Evolutionary conservation across 2,329 filamentous ascomycete species (phyloP), one percentile per base, ranked within the genome.

Genomic region (Aureobasidium melanogenum): DNA sequence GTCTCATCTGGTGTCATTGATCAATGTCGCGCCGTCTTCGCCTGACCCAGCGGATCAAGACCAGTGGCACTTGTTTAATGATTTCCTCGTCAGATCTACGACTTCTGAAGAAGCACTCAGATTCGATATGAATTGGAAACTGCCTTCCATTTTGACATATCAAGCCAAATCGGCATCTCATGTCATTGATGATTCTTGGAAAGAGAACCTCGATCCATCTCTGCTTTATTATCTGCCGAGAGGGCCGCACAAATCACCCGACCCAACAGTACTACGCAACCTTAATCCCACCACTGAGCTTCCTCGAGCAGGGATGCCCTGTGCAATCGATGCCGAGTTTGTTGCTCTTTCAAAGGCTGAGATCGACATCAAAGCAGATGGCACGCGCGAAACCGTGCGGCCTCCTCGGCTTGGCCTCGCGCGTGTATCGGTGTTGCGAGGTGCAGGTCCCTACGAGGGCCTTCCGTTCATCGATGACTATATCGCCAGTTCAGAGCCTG

Each of bases 391-490:
- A 70, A 96, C 92, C 15, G 94, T 97, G 43, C 84, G 93, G 1
- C 94, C 94, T 0, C 92, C 88, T 64, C 91, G 92, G 32, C 90
- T 94, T 66, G 93, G 92, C 0, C 83, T 99, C 14, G 94, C 93
- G n/a, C 85, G 94, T 63, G 91, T 95, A 1, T 97, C 92, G 0
- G 91, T 97, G 1, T 82, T 97, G 14, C 85, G 95, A 26, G 92
- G 92, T 9, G 76, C 83, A 56, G 93, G 91, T 22, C 82, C 87
- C 65, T 78, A 88, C 41, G 90, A 95, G 72, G 91, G 91, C 0
- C 74, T 87, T 0, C 90, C 94, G 0, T 97, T 97, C 70, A 95
- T 99, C 65, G 94, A 99, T 70, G 94, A 99, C 75, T 99, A 99
- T 73, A 96, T 99, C 64, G 86, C 86, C 34, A 93, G 95, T 68